phyloP scores from a whole-genome alignment of 257 asterid genomes.

The Solanum peruvianum region DNA sequence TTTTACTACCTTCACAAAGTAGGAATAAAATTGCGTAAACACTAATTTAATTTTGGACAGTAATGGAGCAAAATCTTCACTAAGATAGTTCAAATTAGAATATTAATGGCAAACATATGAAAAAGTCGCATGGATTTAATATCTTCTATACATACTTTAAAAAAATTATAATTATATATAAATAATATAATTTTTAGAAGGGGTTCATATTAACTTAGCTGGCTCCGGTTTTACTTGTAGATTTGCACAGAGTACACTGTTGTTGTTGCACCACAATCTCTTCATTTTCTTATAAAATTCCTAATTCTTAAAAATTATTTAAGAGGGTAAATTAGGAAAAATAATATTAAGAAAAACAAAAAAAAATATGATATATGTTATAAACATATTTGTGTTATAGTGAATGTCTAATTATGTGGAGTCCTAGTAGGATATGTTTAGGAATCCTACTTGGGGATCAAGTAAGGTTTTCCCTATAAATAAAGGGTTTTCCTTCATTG shows the following conservation, averaged over 20 bases:
- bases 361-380: background rate
- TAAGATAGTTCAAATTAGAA: background rate
- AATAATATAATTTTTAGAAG: no score
- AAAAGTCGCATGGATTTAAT: no score
- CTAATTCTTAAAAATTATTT: background rate
- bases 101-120: no score
- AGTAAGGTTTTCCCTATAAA: no score
- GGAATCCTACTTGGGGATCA: no score
- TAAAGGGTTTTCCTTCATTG: no score
- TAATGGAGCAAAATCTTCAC: background rate
- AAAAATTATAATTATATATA: no score
- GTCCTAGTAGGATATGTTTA: no score
- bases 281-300: background rate
- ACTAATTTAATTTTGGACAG: background rate
- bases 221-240: no score
- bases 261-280: background rate
- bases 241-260: rapidly evolving
- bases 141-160: rapidly evolving
- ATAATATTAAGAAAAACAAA: background rate
- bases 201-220: background rate
- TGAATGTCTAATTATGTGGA: no score
- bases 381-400: no score
- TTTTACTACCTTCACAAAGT: background rate
- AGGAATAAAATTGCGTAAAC: no score
- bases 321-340: background rate